Evolutionary conservation across 2,329 filamentous ascomycete species (phyloP).

Genomic region (Alternaria viburni): DNA sequence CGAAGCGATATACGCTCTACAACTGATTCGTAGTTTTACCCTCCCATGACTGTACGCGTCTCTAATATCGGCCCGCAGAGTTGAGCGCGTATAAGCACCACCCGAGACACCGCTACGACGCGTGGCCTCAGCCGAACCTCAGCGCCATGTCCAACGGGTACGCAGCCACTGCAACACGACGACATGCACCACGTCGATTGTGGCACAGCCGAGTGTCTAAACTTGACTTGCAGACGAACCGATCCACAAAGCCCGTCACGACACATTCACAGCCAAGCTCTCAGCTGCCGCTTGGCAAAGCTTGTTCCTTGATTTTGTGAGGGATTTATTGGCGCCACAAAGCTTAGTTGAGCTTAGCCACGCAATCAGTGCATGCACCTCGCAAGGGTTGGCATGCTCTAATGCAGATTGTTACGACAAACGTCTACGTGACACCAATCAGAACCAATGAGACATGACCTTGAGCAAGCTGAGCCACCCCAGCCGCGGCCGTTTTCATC

Average conservation of each 20-base stretch:
- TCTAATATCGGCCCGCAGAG: neutral
- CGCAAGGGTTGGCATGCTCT: constrained; percentile 12
- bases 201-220: constrained; percentile 12
- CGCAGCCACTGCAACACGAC: constrained; percentile 23
- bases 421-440: constrained; percentile 12
- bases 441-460: neutral
- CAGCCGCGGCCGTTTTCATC: neutral
- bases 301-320: constrained; percentile 31
- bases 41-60: neutral
- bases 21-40: neutral
- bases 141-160: constrained; percentile 6
- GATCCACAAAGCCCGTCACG: neutral
- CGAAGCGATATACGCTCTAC: neutral
- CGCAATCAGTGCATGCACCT: constrained; percentile 15
- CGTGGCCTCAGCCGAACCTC: neutral
- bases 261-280: constrained; percentile 35
- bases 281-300: constrained; percentile 30
- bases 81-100: neutral
- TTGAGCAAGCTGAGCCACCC: constrained; percentile 20
- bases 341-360: constrained; percentile 34
- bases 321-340: constrained; percentile 34
- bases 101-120: neutral
- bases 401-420: constrained; percentile 11
- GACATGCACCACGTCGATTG: constrained; percentile 12
- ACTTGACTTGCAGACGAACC: neutral